Base-by-base conservation (phyloP, 805 yeast species). In the Candida nitratophila region DNA sequence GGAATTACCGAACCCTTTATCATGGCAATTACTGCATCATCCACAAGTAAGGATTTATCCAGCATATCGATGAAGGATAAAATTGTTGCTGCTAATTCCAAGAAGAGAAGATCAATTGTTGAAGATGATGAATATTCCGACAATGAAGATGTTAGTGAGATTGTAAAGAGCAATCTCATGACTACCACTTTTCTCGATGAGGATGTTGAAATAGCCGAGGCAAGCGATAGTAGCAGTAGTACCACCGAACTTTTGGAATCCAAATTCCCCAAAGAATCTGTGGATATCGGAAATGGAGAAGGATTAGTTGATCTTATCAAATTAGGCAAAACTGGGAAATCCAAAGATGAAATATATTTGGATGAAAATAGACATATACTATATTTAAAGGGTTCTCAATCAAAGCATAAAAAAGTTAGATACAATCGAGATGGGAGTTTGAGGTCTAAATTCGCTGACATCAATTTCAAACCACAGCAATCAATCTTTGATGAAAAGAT, bases 361-460 rank as follows among this genome's bases (percentile, higher is more conserved):
- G 41, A 38, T 19, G 31, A 24, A 15, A 15, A 38, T 3, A 38
- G 22, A 11, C 41, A 38, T 30, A 24, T 38, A 6, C 17, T 38
- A 27, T 38, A 38, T 38, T 15, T 38, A 12, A 11, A 20, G 11
- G 12, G 17, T 30, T 38, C 41, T 10, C n/a, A 24, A 6, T 16
- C 22, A 7, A 26, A 24, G 4, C 12, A 37, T 16, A 37, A 37
- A 37, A n/a, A n/a, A 19, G n/a, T 34, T 19, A 45, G 65, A 32
- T 53, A 51, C 46, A 52, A 51, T 9, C 47, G 48, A 19, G 65
- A 66, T 40, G 70, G 70, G 5, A 38, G 63, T 35, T 68, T 67
- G 48, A 60, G 74, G 26, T 78, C 83, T 3, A 69, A 74, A 44
- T 79, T 79, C 53, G 71, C 73, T 4, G 86, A 81, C 56, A 67